These are phyloP conservation scores for Penicillium sp. DNA, from an alignment of 2,329 filamentous ascomycete genomes.

Conservation along the genomic window DNA sequence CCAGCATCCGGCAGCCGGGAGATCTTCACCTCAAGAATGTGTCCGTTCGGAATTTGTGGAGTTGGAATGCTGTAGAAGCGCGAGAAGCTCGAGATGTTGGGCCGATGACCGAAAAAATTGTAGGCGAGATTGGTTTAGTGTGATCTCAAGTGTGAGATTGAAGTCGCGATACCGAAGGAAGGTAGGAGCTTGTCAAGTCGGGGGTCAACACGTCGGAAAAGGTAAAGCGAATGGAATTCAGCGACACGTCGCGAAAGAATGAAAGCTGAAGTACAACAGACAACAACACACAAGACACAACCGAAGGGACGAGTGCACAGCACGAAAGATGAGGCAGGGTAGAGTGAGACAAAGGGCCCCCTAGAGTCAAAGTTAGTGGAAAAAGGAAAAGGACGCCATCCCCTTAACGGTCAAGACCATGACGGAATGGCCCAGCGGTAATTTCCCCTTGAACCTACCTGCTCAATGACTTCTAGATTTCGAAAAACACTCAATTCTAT, in stretches of 20 bases:
- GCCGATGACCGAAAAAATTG: neutral
- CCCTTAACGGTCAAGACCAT: neutral
- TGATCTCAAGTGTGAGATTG: neutral
- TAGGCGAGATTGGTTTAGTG: neutral
- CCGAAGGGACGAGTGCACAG: conserved; percentile 22
- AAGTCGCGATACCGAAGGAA: neutral
- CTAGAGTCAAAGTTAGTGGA: conserved; percentile 4
- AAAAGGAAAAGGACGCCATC: neutral
- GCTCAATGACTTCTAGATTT: neutral
- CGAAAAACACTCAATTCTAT: neutral
- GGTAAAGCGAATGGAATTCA: conserved; percentile 7
- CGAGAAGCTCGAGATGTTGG: neutral
- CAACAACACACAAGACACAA: neutral
- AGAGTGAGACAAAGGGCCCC: conserved; percentile 14
- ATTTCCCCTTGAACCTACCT: conserved; percentile 1
- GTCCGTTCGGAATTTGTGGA: neutral
- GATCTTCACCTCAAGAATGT: neutral
- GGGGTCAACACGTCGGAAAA: neutral
- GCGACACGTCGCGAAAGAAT: conserved; percentile 15
- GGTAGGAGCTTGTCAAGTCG: neutral
- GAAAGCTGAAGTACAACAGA: conserved; percentile 7
- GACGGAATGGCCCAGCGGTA: neutral
- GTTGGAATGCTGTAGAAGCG: neutral
- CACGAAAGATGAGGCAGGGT: conserved; percentile 9
- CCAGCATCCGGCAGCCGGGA: neutral